Base-by-base conservation (phyloP, 2,329 filamentous ascomycete species). In the Phyllosticta citriasiana region DNA sequence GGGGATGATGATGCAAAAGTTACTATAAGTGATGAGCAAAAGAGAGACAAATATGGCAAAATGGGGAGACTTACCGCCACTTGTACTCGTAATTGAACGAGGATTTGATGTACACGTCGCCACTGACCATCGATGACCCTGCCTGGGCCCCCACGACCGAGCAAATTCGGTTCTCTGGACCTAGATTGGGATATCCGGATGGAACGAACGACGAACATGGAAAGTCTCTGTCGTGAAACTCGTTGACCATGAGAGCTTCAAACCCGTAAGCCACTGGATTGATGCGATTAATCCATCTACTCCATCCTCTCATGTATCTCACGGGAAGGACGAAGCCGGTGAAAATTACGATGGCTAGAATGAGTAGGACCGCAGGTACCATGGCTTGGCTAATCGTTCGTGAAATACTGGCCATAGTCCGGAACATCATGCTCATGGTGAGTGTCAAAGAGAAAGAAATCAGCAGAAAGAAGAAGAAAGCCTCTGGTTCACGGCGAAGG, bases 391-490 rank as follows among this genome's bases (percentile, higher is more conserved):
- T 78, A 5, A 84, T 72, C 0, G 88, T 89, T 56, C 88, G 81
- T 3, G 90, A 91, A 1, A 87, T 77, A 0, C 88, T 86, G n/a
- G 83, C 90, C 65, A 95, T 89, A 6, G 85, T 88, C 57, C 90
- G 84, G 82, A 95, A 95, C 64, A 93, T 82, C 85, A 91, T 92
- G 55, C 88, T 91, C 88, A 94, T 94, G 65, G 83, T 80, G 68
- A 96, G 67, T 0, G 89, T 89, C 1, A 85, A 85, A 62, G 82
- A 71, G 74, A 93, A 90, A 2, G 85, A 87, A 69, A 93, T 82
- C 58, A 96, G 78, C 62, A 91, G 74, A 80, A 90, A 96, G 76
- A 91, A 88, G 80, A 96, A 96, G 79, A 94, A 96, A 0, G 86
- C 76, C 2, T 86, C 88, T 0, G 88, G 78, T 64, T 88, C 85